Evolutionary conservation across 805 yeast genomes (phyloP).

Genomic region (Ogataea glucozyma): DNA sequence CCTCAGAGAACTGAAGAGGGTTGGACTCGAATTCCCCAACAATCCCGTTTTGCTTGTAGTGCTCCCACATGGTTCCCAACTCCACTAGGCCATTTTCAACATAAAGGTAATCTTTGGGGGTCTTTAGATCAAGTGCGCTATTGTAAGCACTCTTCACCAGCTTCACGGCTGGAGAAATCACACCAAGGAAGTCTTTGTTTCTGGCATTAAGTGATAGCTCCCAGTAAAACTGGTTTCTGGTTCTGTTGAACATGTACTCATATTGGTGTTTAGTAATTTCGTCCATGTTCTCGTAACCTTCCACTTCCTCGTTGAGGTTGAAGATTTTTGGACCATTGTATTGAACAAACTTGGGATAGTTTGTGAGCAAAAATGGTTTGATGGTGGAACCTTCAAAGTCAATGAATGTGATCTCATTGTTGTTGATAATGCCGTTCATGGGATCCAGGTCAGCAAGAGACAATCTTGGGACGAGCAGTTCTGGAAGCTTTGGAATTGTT

Average conservation of each 20-base stretch:
- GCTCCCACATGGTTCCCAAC: conserved; percentile 67
- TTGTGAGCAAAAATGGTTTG: conserved; percentile 78
- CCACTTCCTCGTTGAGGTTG: conserved; percentile 71
- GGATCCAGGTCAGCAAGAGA: conserved; percentile 88
- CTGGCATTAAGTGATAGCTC: conserved; percentile 71
- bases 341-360: conserved; percentile 79
- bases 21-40: conserved; percentile 39
- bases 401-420: conserved; percentile 51
- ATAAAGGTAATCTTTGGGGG: conserved; percentile 58
- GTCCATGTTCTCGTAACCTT: conserved; percentile 62
- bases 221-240: conserved; percentile 90
- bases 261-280: conserved; percentile 78
- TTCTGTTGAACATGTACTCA: conserved; percentile 82
- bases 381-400: conserved; percentile 83
- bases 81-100: conserved; percentile 69
- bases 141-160: conserved; percentile 63
- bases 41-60: conserved; percentile 58
- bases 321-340: conserved; percentile 89
- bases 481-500: conserved; percentile 60
- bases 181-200: conserved; percentile 67
- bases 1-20: conserved; percentile 52
- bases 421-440: conserved; percentile 68
- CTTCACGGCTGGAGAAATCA: conserved; percentile 82
- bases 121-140: conserved; percentile 59
- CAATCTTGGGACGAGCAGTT: conserved; percentile 71